These are phyloP conservation scores for Halophytophthora batemanensis DNA, from an alignment of 352 stramenopile genomes.

Conservation along the genomic window DNA sequence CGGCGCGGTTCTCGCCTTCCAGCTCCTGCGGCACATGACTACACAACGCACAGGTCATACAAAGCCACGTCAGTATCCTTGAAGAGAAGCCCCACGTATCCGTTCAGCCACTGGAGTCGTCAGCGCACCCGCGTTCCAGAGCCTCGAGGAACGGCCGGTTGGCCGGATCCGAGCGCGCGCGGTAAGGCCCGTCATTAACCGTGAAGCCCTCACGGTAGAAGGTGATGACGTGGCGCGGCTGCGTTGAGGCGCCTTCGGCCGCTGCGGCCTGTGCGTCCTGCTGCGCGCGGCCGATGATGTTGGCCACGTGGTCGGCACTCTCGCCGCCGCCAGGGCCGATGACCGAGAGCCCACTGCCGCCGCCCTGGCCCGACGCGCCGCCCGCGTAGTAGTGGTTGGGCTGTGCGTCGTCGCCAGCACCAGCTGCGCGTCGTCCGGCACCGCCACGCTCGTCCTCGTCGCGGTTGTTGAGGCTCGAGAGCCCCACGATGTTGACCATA, in stretches of 20 bases:
- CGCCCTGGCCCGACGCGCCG: slow-evolving; percentile 58
- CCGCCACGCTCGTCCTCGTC: slow-evolving; percentile 29
- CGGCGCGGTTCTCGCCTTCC: slow-evolving; percentile 59
- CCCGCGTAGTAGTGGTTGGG: slow-evolving; percentile 76
- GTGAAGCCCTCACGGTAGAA: slow-evolving; percentile 88
- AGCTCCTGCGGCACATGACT: slow-evolving; percentile 74
- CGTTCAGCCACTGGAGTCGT: background rate
- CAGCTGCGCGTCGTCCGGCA: slow-evolving; percentile 1
- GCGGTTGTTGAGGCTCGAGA: slow-evolving; percentile 64
- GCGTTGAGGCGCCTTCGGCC: slow-evolving; percentile 14
- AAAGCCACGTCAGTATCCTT: background rate
- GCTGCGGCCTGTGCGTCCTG: slow-evolving; percentile 47
- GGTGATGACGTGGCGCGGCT: slow-evolving; percentile 68
- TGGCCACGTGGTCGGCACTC: slow-evolving; percentile 58
- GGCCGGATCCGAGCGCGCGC: slow-evolving; percentile 53
- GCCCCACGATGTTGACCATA: slow-evolving; percentile 82
- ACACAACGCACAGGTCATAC: slow-evolving; percentile 3
- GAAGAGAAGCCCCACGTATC: background rate
- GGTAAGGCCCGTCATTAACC: slow-evolving; percentile 77
- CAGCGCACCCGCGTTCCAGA: slow-evolving; percentile 60
- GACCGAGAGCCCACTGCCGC: slow-evolving; percentile 73
- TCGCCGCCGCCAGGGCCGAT: slow-evolving; percentile 48
- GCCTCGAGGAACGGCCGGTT: slow-evolving; percentile 81
- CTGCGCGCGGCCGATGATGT: slow-evolving; percentile 82
- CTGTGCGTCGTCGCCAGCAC: slow-evolving; percentile 30